These are phyloP conservation scores for Neocucurbitaria cava DNA, from an alignment of 2,329 filamentous ascomycete species.

Conservation along the genomic window DNA sequence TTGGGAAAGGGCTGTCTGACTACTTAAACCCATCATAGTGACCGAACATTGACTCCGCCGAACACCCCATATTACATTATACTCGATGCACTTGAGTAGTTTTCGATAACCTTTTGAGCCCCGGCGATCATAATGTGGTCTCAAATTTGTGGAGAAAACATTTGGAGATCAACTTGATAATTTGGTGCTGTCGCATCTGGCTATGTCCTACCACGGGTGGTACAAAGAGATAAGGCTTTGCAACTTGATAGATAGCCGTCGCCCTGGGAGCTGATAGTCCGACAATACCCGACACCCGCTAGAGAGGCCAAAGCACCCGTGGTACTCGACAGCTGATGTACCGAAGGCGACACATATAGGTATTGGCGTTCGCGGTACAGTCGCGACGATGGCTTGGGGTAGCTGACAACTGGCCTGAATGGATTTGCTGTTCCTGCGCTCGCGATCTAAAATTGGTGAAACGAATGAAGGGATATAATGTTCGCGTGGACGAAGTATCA, in stretches of 20 bases:
- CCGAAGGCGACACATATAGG: too few species aligned
- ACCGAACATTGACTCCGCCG: conserved; percentile 4
- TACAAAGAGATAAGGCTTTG: conserved; percentile 22
- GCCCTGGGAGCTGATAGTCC: conserved; percentile 7
- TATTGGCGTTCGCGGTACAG: too few species aligned
- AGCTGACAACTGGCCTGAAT: too few species aligned
- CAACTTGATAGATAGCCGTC: conserved; percentile 15
- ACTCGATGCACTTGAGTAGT: background rate
- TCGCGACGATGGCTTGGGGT: too few species aligned
- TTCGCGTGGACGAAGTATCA: too few species aligned
- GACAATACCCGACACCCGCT: conserved; percentile 22
- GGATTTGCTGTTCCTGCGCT: too few species aligned
- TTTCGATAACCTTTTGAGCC: background rate
- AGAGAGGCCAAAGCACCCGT: too few species aligned
- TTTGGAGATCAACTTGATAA: conserved; percentile 15
- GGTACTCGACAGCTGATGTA: background rate
- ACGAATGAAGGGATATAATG: too few species aligned
- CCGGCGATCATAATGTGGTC: conserved; percentile 10
- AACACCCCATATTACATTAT: conserved; percentile 8
- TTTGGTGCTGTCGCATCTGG: conserved; percentile 23
- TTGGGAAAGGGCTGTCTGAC: conserved; percentile 4
- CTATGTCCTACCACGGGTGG: too few species aligned
- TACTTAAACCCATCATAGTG: conserved; percentile 13
- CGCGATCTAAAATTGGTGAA: too few species aligned
- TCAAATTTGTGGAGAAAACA: conserved; percentile 17